A percentile compares a stretch with the other conserved stretches of the same genome.
These are phyloP conservation scores for Aspergillus luchuensis DNA, from an alignment of 2,329 filamentous ascomycete genomes.

Conservation along the genomic window DNA sequence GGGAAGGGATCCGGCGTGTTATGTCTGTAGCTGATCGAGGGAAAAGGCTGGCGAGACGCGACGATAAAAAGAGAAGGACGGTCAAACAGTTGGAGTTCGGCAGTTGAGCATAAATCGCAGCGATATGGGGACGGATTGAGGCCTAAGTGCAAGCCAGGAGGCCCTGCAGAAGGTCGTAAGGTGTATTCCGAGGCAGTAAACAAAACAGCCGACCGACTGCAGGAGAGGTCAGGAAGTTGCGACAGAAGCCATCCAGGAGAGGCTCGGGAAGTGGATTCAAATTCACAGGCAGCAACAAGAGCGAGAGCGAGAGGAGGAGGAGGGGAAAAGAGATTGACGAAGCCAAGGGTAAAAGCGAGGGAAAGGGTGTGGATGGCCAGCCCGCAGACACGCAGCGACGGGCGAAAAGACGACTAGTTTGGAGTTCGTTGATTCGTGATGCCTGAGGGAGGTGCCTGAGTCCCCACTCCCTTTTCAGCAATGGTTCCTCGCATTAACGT, in stretches of 20 bases:
- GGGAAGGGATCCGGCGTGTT: not conserved
- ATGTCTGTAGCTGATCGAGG: not conserved
- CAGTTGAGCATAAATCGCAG: slow-evolving; percentile 3
- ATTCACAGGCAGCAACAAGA: not conserved
- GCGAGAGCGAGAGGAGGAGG: not conserved
- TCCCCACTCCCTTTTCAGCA: not conserved
- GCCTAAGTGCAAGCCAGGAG: slow-evolving; percentile 14
- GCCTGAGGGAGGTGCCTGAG: slow-evolving; percentile 2
- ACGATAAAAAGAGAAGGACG: slow-evolving; percentile 4
- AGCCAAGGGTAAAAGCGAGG: slow-evolving; percentile 13
- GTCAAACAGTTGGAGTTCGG: slow-evolving; percentile 7
- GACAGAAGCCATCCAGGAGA: slow-evolving; percentile 20
- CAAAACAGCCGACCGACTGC: slow-evolving; percentile 20
- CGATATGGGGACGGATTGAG: slow-evolving; percentile 4
- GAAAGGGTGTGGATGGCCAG: slow-evolving; percentile 7
- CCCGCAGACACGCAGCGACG: slow-evolving; percentile 9
- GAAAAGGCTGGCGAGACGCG: not conserved
- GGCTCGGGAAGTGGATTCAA: slow-evolving; percentile 1
- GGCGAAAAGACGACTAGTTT: slow-evolving; percentile 1
- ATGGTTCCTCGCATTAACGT: slow-evolving; percentile 28
- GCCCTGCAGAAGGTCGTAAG: slow-evolving; percentile 10
- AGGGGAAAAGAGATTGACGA: slow-evolving; percentile 3
- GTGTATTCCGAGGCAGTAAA: slow-evolving; percentile 15
- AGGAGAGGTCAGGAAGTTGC: slow-evolving; percentile 15
- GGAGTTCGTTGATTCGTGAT: not conserved